Evolutionary conservation across 306 rosid genomes (phyloP).

Genomic region (Cicer pinnatifidum): DNA sequence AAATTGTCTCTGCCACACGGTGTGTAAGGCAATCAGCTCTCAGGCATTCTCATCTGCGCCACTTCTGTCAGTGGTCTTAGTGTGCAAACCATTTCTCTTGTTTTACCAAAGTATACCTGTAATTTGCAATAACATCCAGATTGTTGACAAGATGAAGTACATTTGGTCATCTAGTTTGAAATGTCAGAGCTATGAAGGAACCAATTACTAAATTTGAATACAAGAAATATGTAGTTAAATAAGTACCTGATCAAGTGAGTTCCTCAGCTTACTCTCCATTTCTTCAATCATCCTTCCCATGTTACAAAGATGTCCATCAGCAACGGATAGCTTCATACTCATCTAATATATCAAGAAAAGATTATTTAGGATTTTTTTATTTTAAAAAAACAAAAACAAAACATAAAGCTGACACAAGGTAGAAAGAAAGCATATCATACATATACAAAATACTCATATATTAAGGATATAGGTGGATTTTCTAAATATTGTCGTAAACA

Average conservation of each 20-base stretch:
- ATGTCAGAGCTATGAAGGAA: constrained; percentile 30
- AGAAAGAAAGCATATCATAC: constrained; percentile 22
- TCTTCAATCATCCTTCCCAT: constrained; percentile 99
- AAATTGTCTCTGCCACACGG: constrained; percentile 23
- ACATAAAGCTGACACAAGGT: background rate
- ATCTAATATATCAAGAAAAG: constrained; percentile 55
- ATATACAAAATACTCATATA: background rate
- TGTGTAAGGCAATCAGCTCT: constrained; percentile 49
- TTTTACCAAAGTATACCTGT: constrained; percentile 95
- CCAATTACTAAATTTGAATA: constrained; percentile 16
- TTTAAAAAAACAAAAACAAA: background rate
- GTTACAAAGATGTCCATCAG: constrained; percentile 93
- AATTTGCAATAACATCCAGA: constrained; percentile 24
- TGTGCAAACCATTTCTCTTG: constrained; percentile 99
- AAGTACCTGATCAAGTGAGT: constrained; percentile 91
- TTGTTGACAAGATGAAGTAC: constrained; percentile 6
- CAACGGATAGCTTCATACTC: constrained; percentile 78
- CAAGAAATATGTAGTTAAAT: constrained; percentile 15
- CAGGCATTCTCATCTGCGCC: constrained; percentile 77
- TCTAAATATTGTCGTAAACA: constrained; percentile 8
- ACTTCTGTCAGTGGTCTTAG: constrained; percentile 91
- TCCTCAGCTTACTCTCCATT: constrained; percentile 97
- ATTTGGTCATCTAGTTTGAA: background rate
- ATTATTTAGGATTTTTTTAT: constrained; percentile 8
- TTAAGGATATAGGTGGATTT: background rate